These are phyloP conservation scores for Vigna hirtella DNA, from an alignment of 306 rosid genomes.

Conservation along the genomic window DNA sequence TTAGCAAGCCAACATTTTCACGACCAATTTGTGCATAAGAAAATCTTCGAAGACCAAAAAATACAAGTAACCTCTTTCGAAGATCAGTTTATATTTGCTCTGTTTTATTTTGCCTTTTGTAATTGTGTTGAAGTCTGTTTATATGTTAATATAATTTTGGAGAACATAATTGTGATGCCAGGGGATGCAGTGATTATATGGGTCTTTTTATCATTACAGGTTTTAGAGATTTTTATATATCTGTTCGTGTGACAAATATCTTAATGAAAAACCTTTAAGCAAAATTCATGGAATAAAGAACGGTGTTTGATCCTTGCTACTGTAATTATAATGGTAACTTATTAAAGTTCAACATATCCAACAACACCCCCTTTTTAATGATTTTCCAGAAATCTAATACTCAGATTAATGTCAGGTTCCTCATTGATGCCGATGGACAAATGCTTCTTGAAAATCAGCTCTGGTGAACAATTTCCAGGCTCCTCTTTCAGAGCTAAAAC, in stretches of 20 bases:
- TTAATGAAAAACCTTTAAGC: background rate
- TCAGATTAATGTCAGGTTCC: constrained; percentile 57
- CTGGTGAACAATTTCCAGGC: constrained; percentile 37
- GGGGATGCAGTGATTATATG: background rate
- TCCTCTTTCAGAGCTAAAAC: constrained; percentile 49
- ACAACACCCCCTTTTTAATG: background rate
- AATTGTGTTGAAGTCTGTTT: background rate
- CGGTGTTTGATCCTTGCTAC: constrained; percentile 26
- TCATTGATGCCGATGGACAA: constrained; percentile 50
- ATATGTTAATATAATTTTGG: constrained; percentile 14
- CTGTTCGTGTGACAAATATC: background rate
- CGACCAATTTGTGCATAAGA: background rate
- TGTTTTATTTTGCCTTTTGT: background rate
- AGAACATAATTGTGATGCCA: constrained; percentile 9
- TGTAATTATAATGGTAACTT: constrained; percentile 1
- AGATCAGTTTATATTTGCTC: background rate
- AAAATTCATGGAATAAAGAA: constrained; percentile 7
- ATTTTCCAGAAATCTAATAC: constrained; percentile 36
- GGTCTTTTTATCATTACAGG: too few relatives aligned
- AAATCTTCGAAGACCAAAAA: background rate
- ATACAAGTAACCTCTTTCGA: background rate
- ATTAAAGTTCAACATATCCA: background rate
- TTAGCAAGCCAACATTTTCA: background rate
- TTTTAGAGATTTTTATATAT: constrained; percentile 1
- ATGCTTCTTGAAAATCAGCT: constrained; percentile 52